phyloP scores from a whole-genome alignment of 225 moss, liverwort and hornwort genomes.

The Bryum argenteum region DNA sequence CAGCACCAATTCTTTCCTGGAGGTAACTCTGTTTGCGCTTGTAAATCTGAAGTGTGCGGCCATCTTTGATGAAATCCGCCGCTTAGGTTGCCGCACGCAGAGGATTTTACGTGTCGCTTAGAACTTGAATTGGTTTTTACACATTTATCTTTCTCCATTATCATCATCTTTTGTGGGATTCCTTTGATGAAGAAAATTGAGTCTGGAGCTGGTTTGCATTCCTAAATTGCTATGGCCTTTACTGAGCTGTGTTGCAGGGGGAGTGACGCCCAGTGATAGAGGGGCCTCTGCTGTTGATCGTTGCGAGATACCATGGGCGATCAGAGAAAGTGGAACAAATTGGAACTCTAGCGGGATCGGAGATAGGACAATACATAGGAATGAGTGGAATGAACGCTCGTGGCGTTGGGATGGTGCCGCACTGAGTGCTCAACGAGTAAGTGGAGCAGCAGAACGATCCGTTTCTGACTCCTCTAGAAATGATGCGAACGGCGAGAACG shows the following conservation, averaged over 20 bases:
- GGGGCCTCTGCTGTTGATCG: conserved; percentile 36
- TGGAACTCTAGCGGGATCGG: conserved; percentile 36
- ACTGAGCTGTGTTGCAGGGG: conserved; percentile 29
- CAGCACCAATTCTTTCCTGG: conserved; percentile 88
- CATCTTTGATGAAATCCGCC: not conserved
- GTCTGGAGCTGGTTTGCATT: not conserved
- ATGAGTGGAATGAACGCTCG: conserved; percentile 66
- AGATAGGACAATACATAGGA: conserved; percentile 36
- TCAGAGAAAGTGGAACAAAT: conserved; percentile 31
- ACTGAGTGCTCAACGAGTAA: conserved; percentile 70
- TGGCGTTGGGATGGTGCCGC: conserved; percentile 78
- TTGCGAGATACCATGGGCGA: conserved; percentile 40
- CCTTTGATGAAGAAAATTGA: not conserved
- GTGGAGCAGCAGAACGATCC: conserved; percentile 31
- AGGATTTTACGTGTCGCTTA: not conserved
- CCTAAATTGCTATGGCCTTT: not conserved
- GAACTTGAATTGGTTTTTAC: not conserved
- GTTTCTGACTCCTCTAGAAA: conserved; percentile 37
- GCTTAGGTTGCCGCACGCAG: not conserved
- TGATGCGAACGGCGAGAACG: conserved; percentile 18
- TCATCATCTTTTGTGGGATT: not conserved
- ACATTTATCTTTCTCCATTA: not conserved
- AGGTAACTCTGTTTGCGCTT: conserved; percentile 16
- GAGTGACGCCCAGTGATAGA: conserved; percentile 38
- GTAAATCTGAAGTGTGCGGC: not conserved